phyloP scores from a whole-genome alignment of 805 yeast species.

The Candida nitratophila region DNA sequence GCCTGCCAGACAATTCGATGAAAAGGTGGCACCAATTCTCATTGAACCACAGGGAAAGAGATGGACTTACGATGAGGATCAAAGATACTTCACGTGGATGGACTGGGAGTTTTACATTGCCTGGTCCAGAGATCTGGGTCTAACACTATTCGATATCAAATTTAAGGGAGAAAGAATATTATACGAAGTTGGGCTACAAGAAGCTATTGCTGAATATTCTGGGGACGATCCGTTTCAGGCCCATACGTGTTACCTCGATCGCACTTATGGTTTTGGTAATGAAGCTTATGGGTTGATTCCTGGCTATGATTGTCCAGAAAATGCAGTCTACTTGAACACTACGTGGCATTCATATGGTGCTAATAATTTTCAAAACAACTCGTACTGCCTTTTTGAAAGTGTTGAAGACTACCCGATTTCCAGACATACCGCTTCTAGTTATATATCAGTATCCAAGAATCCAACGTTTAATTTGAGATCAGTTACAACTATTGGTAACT shows the following conservation, averaged over 20 bases:
- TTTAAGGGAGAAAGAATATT: conserved; percentile 24
- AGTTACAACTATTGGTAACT: conserved; percentile 4
- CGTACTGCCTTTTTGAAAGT: conserved; percentile 12
- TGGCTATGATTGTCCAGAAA: conserved; percentile 24
- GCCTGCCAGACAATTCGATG: conserved; percentile 8
- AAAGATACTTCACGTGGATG: conserved; percentile 24
- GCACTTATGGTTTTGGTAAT: conserved; percentile 22
- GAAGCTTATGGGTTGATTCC: conserved; percentile 21
- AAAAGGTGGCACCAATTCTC: conserved; percentile 15
- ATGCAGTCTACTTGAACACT: conserved; percentile 21
- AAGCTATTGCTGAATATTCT: conserved; percentile 23
- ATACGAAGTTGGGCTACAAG: conserved; percentile 22
- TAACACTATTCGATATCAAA: conserved; percentile 18
- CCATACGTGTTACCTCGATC: conserved; percentile 17
- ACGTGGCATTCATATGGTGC: conserved; percentile 19
- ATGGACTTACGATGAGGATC: conserved; percentile 18
- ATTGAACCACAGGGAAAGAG: conserved; percentile 23
- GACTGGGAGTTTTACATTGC: conserved; percentile 22
- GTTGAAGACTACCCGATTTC: conserved; percentile 4
- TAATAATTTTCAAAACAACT: conserved; percentile 18
- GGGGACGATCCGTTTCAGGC: conserved; percentile 26
- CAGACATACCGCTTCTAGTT: conserved; percentile 3
- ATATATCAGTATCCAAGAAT: conserved; percentile 12
- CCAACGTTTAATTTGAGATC: conserved; percentile 18
- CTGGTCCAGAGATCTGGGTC: conserved; percentile 20